These are phyloP conservation scores for Thraustotheca clavata DNA, from an alignment of 352 stramenopile species.

Conservation along the genomic window DNA sequence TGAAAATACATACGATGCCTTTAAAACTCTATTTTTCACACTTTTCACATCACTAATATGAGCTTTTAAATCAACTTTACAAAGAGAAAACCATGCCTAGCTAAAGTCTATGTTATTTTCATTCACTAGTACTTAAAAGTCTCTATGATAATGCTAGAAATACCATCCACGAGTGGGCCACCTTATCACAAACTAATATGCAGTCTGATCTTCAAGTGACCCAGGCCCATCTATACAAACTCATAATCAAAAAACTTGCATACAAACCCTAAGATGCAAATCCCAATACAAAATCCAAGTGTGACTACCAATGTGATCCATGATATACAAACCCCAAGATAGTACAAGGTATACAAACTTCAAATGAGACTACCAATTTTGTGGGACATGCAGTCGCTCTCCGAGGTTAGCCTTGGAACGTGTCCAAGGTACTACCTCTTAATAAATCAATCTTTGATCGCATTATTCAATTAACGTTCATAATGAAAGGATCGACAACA, in stretches of 20 bases:
- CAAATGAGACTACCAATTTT: background rate
- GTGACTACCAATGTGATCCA: background rate
- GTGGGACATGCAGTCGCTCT: background rate
- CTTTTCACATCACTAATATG: too few species aligned
- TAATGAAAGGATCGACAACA: background rate
- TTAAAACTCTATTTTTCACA: too few species aligned
- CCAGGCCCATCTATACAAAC: too few species aligned
- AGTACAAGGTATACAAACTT: background rate
- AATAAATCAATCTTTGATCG: background rate
- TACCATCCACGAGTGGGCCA: background rate
- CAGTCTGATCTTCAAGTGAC: too few species aligned
- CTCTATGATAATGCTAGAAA: background rate
- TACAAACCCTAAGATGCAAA: background rate
- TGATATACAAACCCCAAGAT: background rate
- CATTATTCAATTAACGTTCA: background rate
- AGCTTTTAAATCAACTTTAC: too few species aligned
- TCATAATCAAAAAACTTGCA: background rate
- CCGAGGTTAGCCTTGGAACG: background rate
- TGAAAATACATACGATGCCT: too few species aligned
- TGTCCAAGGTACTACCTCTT: constrained; percentile 15
- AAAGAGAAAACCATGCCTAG: too few species aligned
- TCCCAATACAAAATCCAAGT: background rate
- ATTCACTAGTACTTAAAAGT: too few species aligned
- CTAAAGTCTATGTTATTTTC: too few species aligned
- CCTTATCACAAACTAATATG: too few species aligned